Evolutionary conservation across 805 yeast genomes (phyloP).

Genomic region (Wickerhamomyces bovis): DNA sequence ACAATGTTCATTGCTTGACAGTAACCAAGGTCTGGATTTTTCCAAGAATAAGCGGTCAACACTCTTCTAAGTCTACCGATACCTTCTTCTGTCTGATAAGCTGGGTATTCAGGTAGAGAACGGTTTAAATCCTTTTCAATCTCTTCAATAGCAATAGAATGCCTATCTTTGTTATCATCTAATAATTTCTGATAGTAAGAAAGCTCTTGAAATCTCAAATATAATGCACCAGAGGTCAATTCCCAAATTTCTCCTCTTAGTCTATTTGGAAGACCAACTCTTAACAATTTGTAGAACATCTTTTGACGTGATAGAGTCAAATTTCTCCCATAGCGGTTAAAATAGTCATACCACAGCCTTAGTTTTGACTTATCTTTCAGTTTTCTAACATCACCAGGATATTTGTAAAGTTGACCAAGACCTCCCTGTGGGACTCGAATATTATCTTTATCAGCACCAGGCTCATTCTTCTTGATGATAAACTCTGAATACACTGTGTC

Average conservation of each 20-base stretch:
- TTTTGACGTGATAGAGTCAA: slow-evolving; percentile 68
- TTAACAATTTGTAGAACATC: slow-evolving; percentile 71
- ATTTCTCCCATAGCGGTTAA: slow-evolving; percentile 79
- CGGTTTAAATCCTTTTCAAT: slow-evolving; percentile 94
- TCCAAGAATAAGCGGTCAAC: slow-evolving; percentile 92
- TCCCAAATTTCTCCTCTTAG: slow-evolving; percentile 98
- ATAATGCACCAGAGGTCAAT: slow-evolving; percentile 80
- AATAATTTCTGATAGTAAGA: slow-evolving; percentile 55
- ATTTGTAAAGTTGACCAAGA: slow-evolving; percentile 74
- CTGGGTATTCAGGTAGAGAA: slow-evolving; percentile 92
- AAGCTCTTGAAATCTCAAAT: slow-evolving; percentile 54
- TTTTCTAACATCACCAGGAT: slow-evolving; percentile 82
- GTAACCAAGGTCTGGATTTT: slow-evolving; percentile 93
- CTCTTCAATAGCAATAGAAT: slow-evolving; percentile 86
- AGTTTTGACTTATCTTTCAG: slow-evolving; percentile 77
- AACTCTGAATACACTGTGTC: slow-evolving; percentile 83
- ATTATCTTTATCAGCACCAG: slow-evolving; percentile 28
- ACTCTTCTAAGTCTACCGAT: slow-evolving; percentile 81
- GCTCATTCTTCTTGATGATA: slow-evolving; percentile 45
- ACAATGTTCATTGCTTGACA: slow-evolving; percentile 99
- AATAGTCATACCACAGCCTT: slow-evolving; percentile 91
- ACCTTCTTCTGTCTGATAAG: slow-evolving; percentile 84
- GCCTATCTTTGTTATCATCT: slow-evolving; percentile 52
- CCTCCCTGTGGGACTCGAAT: slow-evolving; percentile 72
- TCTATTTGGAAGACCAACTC: slow-evolving; percentile 93